Conservation (phyloP, 768 basidiomycete genomes). For the Podaxis pistillaris region DNA sequence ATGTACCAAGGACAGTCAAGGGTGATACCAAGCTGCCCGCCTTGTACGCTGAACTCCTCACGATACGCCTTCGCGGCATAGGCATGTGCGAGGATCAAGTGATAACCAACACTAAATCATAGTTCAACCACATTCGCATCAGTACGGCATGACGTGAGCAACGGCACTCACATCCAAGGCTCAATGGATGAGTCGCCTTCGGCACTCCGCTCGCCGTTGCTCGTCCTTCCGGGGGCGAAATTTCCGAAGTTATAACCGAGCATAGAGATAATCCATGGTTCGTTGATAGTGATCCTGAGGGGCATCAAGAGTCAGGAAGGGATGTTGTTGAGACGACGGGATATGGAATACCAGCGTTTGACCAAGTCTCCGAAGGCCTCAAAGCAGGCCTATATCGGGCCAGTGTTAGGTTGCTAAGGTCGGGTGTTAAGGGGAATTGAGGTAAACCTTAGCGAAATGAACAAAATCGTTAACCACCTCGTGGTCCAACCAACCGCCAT, state of each 20-base stretch:
- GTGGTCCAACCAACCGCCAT: slow-evolving; percentile 74
- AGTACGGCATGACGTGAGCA: slow-evolving; percentile 5
- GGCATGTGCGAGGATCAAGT: slow-evolving; percentile 68
- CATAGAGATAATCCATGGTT: slow-evolving; percentile 66
- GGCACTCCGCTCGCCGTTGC: slow-evolving; percentile 50
- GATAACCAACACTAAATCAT: slow-evolving; percentile 56
- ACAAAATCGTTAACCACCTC: slow-evolving; percentile 63
- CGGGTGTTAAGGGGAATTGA: not conserved
- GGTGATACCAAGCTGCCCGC: slow-evolving; percentile 70
- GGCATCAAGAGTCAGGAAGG: not conserved
- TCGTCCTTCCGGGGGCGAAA: slow-evolving; percentile 70
- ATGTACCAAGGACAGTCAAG: slow-evolving; percentile 66
- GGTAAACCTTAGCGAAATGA: slow-evolving; percentile 50
- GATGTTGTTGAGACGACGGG: not conserved
- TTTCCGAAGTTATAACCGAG: slow-evolving; percentile 64
- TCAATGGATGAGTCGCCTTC: slow-evolving; percentile 63
- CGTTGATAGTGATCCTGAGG: slow-evolving; percentile 67
- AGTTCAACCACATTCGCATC: not conserved
- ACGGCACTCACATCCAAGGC: slow-evolving; percentile 57
- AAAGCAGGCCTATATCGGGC: slow-evolving; percentile 52
- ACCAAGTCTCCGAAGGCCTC: slow-evolving; percentile 70
- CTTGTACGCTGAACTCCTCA: slow-evolving; percentile 51
- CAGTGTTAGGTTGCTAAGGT: not conserved
- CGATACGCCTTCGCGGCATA: slow-evolving; percentile 64
- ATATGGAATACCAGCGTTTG: slow-evolving; percentile 54